Percentiles rank a stretch among this genome's conserved stretches.
Conservation (phyloP, 2,329 filamentous ascomycete species). For the Curvularia sp. region DNA sequence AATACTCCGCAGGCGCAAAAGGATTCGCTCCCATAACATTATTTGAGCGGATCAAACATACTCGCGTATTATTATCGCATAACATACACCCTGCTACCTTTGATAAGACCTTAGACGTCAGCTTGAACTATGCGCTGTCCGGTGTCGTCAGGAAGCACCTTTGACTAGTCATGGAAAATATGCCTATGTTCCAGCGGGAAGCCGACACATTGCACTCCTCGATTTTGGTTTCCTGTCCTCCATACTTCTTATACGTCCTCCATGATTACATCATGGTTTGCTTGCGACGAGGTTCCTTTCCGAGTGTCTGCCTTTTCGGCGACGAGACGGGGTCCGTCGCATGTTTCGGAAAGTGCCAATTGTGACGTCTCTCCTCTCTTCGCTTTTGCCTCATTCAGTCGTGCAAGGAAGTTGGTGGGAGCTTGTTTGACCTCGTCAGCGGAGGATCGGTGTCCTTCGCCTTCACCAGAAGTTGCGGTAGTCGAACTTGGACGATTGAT, state of each 20-base stretch:
- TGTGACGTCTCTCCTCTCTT: conserved; percentile 50
- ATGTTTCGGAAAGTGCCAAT: conserved; percentile 26
- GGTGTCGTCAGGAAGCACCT: not conserved
- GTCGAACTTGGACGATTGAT: not conserved
- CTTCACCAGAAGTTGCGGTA: not conserved
- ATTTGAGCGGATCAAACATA: not conserved
- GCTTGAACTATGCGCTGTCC: not conserved
- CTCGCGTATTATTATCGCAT: not conserved
- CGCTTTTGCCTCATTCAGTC: conserved; percentile 52
- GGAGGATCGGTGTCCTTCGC: conserved; percentile 6
- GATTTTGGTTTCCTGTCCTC: not conserved
- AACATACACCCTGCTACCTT: not conserved
- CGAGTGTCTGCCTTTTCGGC: conserved; percentile 7
- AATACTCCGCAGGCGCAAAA: not conserved
- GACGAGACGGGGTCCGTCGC: conserved; percentile 26
- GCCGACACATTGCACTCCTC: not conserved
- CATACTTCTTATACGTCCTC: conserved; percentile 18
- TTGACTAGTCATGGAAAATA: not conserved
- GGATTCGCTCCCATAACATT: not conserved
- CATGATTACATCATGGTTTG: conserved; percentile 20
- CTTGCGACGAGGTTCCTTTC: not conserved
- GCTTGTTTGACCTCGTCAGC: conserved; percentile 17
- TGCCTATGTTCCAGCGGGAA: not conserved
- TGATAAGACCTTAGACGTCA: not conserved
- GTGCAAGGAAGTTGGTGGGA: conserved; percentile 52